Base-by-base conservation (phyloP, 192 early-diverging fungal genomes). In the Entomortierella lignicola region DNA sequence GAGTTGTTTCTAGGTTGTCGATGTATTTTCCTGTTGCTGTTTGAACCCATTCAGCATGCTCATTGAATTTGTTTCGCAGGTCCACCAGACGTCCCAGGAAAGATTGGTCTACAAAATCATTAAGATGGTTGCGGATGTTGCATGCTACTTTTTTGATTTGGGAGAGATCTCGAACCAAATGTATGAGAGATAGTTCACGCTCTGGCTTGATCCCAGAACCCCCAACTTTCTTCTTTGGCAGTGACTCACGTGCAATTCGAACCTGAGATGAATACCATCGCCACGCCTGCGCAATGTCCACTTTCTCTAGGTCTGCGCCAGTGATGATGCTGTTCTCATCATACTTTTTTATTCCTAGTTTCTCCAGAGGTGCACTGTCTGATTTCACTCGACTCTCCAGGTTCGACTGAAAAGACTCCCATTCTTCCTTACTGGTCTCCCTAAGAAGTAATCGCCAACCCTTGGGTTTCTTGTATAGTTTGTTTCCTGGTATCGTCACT, bases 141-240 rank as follows among this genome's bases (percentile, higher is more conserved):
- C 5, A 26, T 27, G 66, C 30, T 31, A 21, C 30, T 2, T 68
- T 47, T 15, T 68, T 32, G 8, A 57, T 37, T 10, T 20, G 12
- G 15, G 39, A 29, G 10, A 57, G 42, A 17, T 27, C 66, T 2
- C 56, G 55, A 5, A 59, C 21, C 0, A 68, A 2, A 27, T 58
- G 30, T 10, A 23, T 11, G 0, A 50, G 17, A 0, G 55, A 41
- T 4, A 68, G 27, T 1, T 68, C 66, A 10, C 15, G 17, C 10
- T 34, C 66, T 31, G 66, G 66, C 32, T 59, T 58, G 0, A 50
- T 3, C 34, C 66, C 66, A 7, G 44, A 51, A 12, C 55, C 3
- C 1, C 66, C 66, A 1, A 68, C 66, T 0, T 51, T 31, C 27
- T 39, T 58, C 30, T 56, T 56, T 25, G 66, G 66, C 18, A 68